Base-by-base conservation (phyloP, 1,284 basidiomycete genomes). In the Ceratobasidium sp. region DNA sequence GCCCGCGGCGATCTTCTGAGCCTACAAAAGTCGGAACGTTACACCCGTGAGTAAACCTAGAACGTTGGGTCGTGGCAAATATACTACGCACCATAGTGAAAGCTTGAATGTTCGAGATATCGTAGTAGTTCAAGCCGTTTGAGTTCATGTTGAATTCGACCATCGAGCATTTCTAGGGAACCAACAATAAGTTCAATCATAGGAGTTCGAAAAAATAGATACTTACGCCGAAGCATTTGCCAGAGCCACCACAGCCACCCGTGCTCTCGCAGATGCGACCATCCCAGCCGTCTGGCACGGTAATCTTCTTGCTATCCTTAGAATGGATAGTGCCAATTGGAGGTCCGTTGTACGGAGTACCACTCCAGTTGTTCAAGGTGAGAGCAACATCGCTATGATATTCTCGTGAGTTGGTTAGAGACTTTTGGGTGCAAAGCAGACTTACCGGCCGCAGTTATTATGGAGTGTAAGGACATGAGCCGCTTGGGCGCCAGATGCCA, bases 21-120 rank as follows among this genome's bases (percentile, higher is more conserved):
- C 61, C 25, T 61, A 22, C 29, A 61, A 7, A n/a, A 13, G 15
- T 32, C 15, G 44, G 25, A 57, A 25, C 32, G 15, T 57, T 15
- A 32, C 22, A n/a, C 5, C 25, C 32, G 11, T 9, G 56, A 37
- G 62, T n/a, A 46, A 44, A 40, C n/a, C 25, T 8, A n/a, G 6
- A 19, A 34, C 8, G 22, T n/a, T n/a, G n/a, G n/a, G n/a, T n/a
- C n/a, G n/a, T n/a, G n/a, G n/a, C n/a, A n/a, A n/a, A n/a, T n/a
- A n/a, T n/a, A n/a, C n/a, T n/a, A n/a, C n/a, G n/a, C 52, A 74
- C 71, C 61, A 77, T 64, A 61, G 34, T 74, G 37, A 67, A 77
- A 8, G 69, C 76, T 19, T 71, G 69, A 29, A 77, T 77, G 64
- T 77, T 77, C 13, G 76, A 77, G 61, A 77, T 77, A 29, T 77